These are phyloP conservation scores for Prunus dulcis DNA, from an alignment of 306 rosid genomes.

Conservation along the genomic window DNA sequence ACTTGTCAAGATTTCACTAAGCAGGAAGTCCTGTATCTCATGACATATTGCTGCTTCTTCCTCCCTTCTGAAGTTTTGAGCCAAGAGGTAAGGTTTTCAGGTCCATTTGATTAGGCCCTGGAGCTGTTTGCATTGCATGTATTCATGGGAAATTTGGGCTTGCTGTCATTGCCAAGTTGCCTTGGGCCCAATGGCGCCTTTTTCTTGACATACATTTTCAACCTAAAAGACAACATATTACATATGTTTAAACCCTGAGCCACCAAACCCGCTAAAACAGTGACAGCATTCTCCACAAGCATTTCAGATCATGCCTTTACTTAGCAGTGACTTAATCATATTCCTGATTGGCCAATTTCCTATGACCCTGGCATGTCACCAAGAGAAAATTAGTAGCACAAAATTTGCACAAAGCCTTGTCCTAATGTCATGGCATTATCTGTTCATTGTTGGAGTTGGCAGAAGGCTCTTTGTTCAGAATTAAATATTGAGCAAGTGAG, in stretches of 20 bases:
- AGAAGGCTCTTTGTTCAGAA: not conserved
- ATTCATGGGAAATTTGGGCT: no score
- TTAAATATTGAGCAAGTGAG: not conserved
- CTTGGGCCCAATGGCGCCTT: no score
- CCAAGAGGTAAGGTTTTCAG: no score
- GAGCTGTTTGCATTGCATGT: no score
- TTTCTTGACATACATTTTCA: not conserved
- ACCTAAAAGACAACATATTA: not conserved
- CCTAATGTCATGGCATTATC: not conserved
- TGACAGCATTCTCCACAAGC: conserved; percentile 12
- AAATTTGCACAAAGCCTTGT: not conserved
- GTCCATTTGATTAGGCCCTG: no score
- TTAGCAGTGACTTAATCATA: not conserved
- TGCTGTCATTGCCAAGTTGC: no score
- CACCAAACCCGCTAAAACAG: conserved; percentile 20
- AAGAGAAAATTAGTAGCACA: not conserved
- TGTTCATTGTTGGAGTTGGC: conserved; percentile 22
- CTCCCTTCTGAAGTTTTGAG: no score
- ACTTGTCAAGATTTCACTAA: no score
- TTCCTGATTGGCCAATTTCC: not conserved
- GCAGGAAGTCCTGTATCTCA: no score
- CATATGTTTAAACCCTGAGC: not conserved
- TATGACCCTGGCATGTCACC: not conserved
- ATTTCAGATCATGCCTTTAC: not conserved
- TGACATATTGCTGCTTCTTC: no score